Percentiles rank a stretch among this genome's conserved stretches.
Evolutionary conservation across 108 stramenopile species (phyloP).

Genomic region (Fragilaria crotonensis): DNA sequence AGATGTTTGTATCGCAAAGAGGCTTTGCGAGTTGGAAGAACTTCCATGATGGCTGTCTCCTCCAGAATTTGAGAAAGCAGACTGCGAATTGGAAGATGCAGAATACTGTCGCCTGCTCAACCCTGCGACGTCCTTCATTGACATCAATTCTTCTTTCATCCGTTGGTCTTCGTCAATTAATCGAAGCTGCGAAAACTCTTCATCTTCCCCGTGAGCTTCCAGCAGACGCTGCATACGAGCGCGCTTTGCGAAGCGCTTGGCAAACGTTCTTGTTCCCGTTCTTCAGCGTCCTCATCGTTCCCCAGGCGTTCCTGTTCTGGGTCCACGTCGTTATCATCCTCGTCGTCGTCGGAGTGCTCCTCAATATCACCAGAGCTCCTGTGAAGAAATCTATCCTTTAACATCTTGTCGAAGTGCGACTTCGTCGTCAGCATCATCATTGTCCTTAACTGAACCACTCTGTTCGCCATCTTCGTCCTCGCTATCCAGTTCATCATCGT

Average conservation of each 20-base stretch:
- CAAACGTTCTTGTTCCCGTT: constrained; percentile 69
- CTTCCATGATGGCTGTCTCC: no score
- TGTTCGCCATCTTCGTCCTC: constrained; percentile 54
- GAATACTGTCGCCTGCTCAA: constrained; percentile 29
- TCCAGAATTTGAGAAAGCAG: constrained; percentile 13
- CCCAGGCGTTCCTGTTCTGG: constrained; percentile 5
- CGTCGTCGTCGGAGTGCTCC: constrained; percentile 57
- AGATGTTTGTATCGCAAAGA: constrained; percentile 14
- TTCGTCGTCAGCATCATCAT: constrained; percentile 66
- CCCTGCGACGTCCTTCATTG: no score
- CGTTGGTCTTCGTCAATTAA: constrained; percentile 72
- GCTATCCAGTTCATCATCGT: constrained; percentile 83
- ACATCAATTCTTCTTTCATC: constrained; percentile 64
- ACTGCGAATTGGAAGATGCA: constrained; percentile 13
- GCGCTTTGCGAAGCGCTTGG: constrained; percentile 77
- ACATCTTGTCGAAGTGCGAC: constrained; percentile 79
- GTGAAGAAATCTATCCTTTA: constrained; percentile 74
- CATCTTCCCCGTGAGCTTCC: constrained; percentile 80
- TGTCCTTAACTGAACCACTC: constrained; percentile 23
- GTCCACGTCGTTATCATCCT: constrained; percentile 20
- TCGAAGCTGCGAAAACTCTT: constrained; percentile 80
- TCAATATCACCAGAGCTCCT: constrained; percentile 51
- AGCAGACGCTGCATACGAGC: constrained; percentile 80
- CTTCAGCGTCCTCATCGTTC: constrained; percentile 56
- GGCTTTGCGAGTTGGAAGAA: no score